phyloP scores from a whole-genome alignment of 805 yeast species.

The Pichia californica region DNA sequence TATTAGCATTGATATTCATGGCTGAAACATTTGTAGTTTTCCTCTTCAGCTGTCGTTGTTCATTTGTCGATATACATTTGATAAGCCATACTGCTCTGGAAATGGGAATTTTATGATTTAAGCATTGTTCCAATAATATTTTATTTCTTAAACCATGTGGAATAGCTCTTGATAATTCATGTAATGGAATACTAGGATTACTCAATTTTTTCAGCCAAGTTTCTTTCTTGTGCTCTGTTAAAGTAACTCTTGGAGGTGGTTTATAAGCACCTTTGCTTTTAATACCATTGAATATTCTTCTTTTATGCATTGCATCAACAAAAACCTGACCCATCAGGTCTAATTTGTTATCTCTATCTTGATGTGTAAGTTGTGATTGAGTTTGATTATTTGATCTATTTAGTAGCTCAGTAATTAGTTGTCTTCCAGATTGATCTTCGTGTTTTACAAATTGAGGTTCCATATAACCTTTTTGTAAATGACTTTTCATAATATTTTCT shows the following conservation, averaged over 20 bases:
- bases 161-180: conserved; percentile 63
- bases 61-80: conserved; percentile 79
- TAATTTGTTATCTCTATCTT: conserved; percentile 12
- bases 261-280: conserved; percentile 50
- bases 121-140: conserved; percentile 65
- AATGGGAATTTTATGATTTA: conserved; percentile 61
- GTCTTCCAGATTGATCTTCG: conserved; percentile 67
- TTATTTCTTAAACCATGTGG: conserved; percentile 88
- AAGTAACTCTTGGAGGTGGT: conserved; percentile 84
- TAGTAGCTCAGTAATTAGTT: conserved; percentile 27
- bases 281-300: conserved; percentile 40
- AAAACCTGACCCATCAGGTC: conserved; percentile 44
- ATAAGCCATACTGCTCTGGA: conserved; percentile 89
- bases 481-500: conserved; percentile 44
- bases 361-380: neutral
- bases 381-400: conserved; percentile 1
- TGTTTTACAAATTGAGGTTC: conserved; percentile 57
- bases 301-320: conserved; percentile 40
- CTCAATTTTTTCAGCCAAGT: conserved; percentile 82
- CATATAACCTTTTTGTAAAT: conserved; percentile 64
- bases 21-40: conserved; percentile 25
- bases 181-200: conserved; percentile 56
- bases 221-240: conserved; percentile 81
- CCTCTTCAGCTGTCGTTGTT: conserved; percentile 51
- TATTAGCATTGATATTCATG: conserved; percentile 36